Evolutionary conservation across 768 basidiomycete genomes (phyloP).

Genomic region (Infundibulicybe gibba): DNA sequence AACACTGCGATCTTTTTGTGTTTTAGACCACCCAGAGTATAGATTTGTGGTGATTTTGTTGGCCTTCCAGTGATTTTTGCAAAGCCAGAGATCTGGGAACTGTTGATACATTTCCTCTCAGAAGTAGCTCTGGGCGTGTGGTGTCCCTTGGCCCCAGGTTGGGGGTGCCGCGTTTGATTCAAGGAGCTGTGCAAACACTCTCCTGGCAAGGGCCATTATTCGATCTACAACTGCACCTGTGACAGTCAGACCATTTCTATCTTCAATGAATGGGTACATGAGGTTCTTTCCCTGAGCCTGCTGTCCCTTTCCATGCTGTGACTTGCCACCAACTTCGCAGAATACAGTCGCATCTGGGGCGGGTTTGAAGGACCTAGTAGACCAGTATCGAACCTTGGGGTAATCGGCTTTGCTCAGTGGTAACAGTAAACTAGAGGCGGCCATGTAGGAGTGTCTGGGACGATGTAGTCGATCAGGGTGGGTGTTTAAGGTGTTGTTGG

Average conservation of each 20-base stretch:
- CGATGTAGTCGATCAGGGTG: too few relatives aligned
- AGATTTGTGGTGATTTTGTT: constrained; percentile 9
- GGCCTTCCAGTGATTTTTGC: constrained; percentile 16
- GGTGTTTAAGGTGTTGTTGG: too few relatives aligned
- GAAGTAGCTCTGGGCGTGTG: constrained; percentile 3
- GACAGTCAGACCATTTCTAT: constrained; percentile 5
- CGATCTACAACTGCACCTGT: constrained; percentile 1
- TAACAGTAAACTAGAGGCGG: too few relatives aligned
- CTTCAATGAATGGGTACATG: constrained; percentile 5
- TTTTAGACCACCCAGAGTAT: constrained; percentile 12
- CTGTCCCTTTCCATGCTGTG: not conserved
- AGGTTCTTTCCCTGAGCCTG: constrained; percentile 6
- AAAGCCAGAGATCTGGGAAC: constrained; percentile 13
- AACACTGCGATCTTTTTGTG: not conserved
- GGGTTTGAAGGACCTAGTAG: not conserved
- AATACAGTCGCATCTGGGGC: not conserved
- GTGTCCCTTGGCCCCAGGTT: constrained; percentile 5
- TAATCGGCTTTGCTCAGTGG: constrained; percentile 1
- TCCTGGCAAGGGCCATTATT: constrained; percentile 1
- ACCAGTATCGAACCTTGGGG: constrained; percentile 11
- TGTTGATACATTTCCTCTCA: constrained; percentile 7
- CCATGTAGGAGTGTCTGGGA: too few relatives aligned
- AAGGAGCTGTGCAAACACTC: constrained; percentile 1
- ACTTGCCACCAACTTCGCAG: not conserved
- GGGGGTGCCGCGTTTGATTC: constrained; percentile 1